Evolutionary conservation across 179 eudicot species (phyloP), one percentile per base, ranked within the genome.

Genomic region (Camellia oleifera): DNA sequence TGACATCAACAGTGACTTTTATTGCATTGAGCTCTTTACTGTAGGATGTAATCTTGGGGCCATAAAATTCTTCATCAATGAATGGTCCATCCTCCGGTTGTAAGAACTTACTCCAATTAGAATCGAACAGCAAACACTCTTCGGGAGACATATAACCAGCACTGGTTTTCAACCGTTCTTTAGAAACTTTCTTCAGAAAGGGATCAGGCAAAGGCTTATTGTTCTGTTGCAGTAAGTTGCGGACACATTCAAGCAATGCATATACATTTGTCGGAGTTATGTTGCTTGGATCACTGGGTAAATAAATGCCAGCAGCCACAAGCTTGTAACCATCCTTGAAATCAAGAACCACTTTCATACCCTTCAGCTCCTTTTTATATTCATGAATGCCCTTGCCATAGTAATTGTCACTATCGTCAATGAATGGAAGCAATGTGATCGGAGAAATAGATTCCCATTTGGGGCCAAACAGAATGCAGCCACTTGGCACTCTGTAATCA

Each of bases 341-440:
- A 77, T 84, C 83, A 79, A 68, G 79, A 75, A 84, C 80, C 15
- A 91, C 95, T 32, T 93, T 95, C 76, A 88, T 76, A 15, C 80
- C 72, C 20, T 81, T 23, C 54, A 93, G 84, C 83, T 91, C 92
- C 50, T 69, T 78, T 71, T 80, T 65, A 78, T 83, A 91, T 32
- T 86, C 82, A 57, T 89, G 82, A 79, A 93, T 87, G 45, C 23
- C 69, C 26, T 74, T 70, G 7, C 97, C 90, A 54, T 91, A 93
- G 54, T 76, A 83, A 45, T 18, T 79, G 40, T 85, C 89, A 20
- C 87, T 81, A 76, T 91, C 95, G 80, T 92, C 92, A 80, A 93
- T 75, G 83, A 93, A 91, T 9, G 97, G 97, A 69, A 93, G 93
- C 62, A 76, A 50, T 4, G 94, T 78, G 40, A 93, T 87, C 65